Evolutionary conservation across 441 rosid species (phyloP).

Genomic region (Iberis amara): DNA sequence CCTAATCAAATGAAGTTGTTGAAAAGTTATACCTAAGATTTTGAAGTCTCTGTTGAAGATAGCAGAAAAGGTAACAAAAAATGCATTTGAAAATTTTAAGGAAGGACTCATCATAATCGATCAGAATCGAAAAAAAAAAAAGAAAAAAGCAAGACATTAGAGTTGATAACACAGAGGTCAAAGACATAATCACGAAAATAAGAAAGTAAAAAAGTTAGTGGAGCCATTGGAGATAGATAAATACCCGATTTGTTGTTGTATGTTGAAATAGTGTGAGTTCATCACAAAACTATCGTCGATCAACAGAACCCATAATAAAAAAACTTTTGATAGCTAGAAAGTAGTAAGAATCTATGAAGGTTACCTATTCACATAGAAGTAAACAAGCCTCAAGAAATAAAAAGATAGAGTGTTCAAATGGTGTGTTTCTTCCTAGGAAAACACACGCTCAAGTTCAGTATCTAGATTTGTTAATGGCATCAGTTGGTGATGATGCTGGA

Average conservation of each 20-base stretch:
- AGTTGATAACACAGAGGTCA: too few species aligned
- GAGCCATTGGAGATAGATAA: slow-evolving; percentile 6
- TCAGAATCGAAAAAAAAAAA: too few species aligned
- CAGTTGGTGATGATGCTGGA: background rate
- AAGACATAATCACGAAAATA: too few species aligned
- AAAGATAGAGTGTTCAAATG: background rate
- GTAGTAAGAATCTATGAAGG: background rate
- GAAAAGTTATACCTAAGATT: too few species aligned
- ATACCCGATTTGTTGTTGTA: too few species aligned
- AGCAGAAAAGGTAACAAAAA: too few species aligned
- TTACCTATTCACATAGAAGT: slow-evolving; percentile 21
- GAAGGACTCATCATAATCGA: too few species aligned
- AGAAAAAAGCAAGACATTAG: slow-evolving; percentile 11
- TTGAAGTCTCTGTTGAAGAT: too few species aligned
- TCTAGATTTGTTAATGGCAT: background rate
- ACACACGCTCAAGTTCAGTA: too few species aligned
- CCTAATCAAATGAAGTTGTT: too few species aligned
- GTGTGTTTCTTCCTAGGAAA: too few species aligned
- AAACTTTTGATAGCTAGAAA: background rate
- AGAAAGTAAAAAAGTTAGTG: background rate
- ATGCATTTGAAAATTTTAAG: too few species aligned
- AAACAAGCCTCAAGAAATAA: background rate
- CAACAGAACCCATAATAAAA: background rate
- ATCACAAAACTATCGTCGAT: slow-evolving; percentile 5
- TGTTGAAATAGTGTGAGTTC: background rate